A percentile compares a stretch with the other conserved stretches of the same genome.
Conservation (phyloP, 1,284 basidiomycete species). For the Trichosporon faecale region DNA sequence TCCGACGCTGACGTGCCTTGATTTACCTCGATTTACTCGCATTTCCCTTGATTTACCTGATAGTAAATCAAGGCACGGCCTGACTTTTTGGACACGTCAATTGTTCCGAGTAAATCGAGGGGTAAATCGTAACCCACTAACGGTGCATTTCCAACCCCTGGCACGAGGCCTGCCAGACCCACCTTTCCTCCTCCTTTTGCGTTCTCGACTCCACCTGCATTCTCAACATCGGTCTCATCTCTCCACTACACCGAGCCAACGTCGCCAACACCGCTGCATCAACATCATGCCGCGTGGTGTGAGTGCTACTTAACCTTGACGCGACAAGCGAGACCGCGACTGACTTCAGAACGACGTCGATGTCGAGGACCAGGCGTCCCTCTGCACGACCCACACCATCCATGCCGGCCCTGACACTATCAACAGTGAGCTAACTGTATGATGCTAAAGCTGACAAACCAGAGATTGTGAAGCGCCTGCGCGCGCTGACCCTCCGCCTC, state of each 20-base stretch:
- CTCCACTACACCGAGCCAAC: not conserved
- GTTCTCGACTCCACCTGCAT: not conserved
- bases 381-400: constrained; percentile 35
- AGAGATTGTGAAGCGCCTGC: constrained; percentile 68
- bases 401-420: constrained; percentile 22
- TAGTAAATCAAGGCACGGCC: no score
- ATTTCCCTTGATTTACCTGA: no score
- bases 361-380: constrained; percentile 44
- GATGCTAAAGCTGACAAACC: not conserved
- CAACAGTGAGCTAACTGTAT: constrained; percentile 13
- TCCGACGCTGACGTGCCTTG: no score
- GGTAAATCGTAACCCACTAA: no score
- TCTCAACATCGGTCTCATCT: not conserved
- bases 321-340: not conserved
- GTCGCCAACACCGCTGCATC: not conserved
- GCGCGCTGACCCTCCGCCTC: constrained; percentile 70
- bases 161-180: not conserved
- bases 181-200: not conserved
- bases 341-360: constrained; percentile 34
- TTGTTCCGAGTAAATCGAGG: no score
- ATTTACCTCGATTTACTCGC: no score
- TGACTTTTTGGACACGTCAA: no score
- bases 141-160: not conserved
- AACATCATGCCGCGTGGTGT: not conserved
- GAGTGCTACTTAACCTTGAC: not conserved